A percentile compares a stretch with the other conserved stretches of the same genome.
Conservation (phyloP, 2,329 filamentous ascomycete genomes). For the Alternaria metachromatica region DNA sequence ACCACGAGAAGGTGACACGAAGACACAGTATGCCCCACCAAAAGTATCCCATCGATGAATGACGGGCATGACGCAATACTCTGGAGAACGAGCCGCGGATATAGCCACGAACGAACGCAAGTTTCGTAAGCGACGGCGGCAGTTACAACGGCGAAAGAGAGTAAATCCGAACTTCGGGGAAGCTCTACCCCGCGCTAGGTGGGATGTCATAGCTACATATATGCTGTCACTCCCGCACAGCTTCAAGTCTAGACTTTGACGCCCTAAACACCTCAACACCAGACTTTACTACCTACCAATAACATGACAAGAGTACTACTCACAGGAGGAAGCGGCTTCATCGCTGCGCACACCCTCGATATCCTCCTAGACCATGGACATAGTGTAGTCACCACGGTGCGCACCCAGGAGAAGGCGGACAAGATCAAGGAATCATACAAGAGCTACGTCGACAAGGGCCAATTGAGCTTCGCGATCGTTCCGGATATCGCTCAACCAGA, state of each 20-base stretch:
- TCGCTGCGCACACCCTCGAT: constrained; percentile 69
- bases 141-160: constrained; percentile 12
- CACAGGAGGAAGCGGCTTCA: constrained; percentile 67
- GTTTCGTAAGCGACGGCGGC: constrained; percentile 16
- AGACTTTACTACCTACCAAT: not conserved
- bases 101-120: constrained; percentile 8
- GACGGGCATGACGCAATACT: constrained; percentile 17
- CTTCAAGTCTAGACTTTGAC: not conserved
- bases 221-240: constrained; percentile 8
- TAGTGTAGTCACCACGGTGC: constrained; percentile 68
- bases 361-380: constrained; percentile 63
- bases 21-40: constrained; percentile 13
- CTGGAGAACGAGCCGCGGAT: constrained; percentile 6
- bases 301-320: constrained; percentile 51
- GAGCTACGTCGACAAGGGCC: constrained; percentile 57
- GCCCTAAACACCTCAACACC: not conserved
- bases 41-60: constrained; percentile 12
- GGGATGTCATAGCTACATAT: constrained; percentile 14
- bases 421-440: constrained; percentile 64
- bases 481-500: constrained; percentile 72
- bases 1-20: constrained; percentile 8
- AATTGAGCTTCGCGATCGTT: constrained; percentile 71
- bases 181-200: constrained; percentile 23
- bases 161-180: constrained; percentile 16
- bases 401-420: constrained; percentile 67